Conservation (phyloP, 2,329 filamentous ascomycete species). For the Trichoderma sp. region DNA sequence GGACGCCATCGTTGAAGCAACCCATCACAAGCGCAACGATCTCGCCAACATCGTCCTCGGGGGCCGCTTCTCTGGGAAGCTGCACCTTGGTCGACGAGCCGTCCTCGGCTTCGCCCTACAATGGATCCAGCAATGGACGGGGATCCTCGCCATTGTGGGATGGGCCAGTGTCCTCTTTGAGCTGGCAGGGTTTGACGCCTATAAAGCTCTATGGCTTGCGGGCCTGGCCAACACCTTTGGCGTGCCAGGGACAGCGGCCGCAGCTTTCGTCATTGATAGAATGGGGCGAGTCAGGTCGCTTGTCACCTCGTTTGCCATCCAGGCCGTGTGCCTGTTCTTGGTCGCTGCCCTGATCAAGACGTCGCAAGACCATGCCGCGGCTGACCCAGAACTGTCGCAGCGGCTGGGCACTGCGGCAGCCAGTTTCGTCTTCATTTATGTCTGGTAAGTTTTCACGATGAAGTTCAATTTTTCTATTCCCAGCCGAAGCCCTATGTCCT, state of each 20-base stretch:
- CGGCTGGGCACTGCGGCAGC: slow-evolving; percentile 33
- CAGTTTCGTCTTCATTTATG: slow-evolving; percentile 36
- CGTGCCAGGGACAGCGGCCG: slow-evolving; percentile 55
- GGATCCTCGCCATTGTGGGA: slow-evolving; percentile 48
- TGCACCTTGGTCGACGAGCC: slow-evolving; percentile 47
- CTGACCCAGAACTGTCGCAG: slow-evolving; percentile 28
- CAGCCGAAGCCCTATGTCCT: not conserved
- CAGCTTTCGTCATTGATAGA: slow-evolving; percentile 54
- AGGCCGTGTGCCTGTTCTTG: slow-evolving; percentile 38
- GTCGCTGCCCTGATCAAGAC: slow-evolving; percentile 42
- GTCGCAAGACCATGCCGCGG: slow-evolving; percentile 29
- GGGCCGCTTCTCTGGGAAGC: slow-evolving; percentile 42
- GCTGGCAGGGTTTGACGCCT: slow-evolving; percentile 35
- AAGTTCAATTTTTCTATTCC: not conserved
- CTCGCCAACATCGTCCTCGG: slow-evolving; percentile 46
- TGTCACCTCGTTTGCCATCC: slow-evolving; percentile 39
- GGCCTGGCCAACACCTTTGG: slow-evolving; percentile 57
- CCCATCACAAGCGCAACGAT: slow-evolving; percentile 45
- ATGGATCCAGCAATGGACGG: slow-evolving; percentile 50
- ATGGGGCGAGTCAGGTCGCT: slow-evolving; percentile 46
- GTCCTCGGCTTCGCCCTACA: slow-evolving; percentile 48
- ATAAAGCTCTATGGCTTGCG: slow-evolving; percentile 45
- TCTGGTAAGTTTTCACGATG: slow-evolving; percentile 31
- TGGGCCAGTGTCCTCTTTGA: slow-evolving; percentile 38
- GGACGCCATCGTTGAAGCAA: slow-evolving; percentile 46